phyloP scores from a whole-genome alignment of 768 basidiomycete species.

The Leccinellum albellum region DNA sequence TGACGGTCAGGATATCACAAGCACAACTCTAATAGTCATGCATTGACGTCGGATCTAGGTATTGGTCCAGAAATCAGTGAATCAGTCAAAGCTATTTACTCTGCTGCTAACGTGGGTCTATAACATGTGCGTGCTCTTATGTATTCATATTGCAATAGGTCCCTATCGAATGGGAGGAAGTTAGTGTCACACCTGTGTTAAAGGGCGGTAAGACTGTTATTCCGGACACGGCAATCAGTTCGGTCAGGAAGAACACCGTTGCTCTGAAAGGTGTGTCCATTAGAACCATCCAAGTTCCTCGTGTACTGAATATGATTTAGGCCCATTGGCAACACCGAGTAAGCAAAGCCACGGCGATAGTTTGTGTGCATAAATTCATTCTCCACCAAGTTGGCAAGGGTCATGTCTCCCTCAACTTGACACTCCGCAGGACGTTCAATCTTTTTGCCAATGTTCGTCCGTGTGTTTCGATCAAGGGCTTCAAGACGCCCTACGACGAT shows the following conservation, averaged over 20 bases:
- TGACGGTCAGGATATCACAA: slow-evolving; percentile 59
- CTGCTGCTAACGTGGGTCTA: slow-evolving; percentile 68
- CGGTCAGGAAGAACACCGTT: slow-evolving; percentile 95
- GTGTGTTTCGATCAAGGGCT: slow-evolving; percentile 92
- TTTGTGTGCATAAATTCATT: slow-evolving; percentile 12
- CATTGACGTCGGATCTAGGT: slow-evolving; percentile 46
- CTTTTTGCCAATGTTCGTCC: slow-evolving; percentile 98
- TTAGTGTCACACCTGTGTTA: slow-evolving; percentile 90
- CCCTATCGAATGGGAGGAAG: slow-evolving; percentile 99
- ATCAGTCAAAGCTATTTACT: slow-evolving; percentile 91
- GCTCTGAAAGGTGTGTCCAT: slow-evolving; percentile 80
- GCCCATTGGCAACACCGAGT: slow-evolving; percentile 97
- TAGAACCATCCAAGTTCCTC: background rate
- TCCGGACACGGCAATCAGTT: slow-evolving; percentile 85
- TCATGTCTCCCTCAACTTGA: slow-evolving; percentile 96
- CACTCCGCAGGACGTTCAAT: slow-evolving; percentile 94
- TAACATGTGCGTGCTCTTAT: slow-evolving; percentile 3
- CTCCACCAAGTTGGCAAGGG: slow-evolving; percentile 86
- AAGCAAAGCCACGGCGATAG: slow-evolving; percentile 31
- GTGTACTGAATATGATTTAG: slow-evolving; percentile 36
- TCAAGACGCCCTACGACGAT: slow-evolving; percentile 97
- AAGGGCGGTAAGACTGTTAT: slow-evolving; percentile 97
- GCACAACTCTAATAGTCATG: slow-evolving; percentile 2
- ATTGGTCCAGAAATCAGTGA: slow-evolving; percentile 99
- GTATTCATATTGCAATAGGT: slow-evolving; percentile 52